Evolutionary conservation across 1,284 basidiomycete species (phyloP), one percentile per base, ranked within the genome.

Genomic region (Ganoderma sinense): DNA sequence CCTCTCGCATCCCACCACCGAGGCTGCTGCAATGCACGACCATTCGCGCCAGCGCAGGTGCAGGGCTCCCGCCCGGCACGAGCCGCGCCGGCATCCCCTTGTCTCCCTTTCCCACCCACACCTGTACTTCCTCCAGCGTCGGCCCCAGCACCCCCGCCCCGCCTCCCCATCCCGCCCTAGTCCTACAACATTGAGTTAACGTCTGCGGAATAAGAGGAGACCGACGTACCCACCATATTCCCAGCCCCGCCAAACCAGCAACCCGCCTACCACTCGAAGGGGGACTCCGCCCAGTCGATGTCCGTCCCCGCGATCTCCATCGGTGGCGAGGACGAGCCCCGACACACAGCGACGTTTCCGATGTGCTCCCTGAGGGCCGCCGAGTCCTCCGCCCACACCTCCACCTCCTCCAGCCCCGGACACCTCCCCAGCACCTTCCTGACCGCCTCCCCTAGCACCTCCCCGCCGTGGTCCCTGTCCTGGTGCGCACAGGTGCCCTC

Each of bases 231-330:
- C 16, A 18, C 53, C 53, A n/a, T n/a, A 13, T 16, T 11, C 20
- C n/a, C 11, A n/a, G 2, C 48, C 23, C 1, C 51, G 14, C 16
- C 53, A 31, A 36, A 36, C 36, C 36, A 7, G 6, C 36, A 6
- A 6, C 36, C 26, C n/a, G n/a, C n/a, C 58, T 60, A 66, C 65
- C 65, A 66, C 58, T 60, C 65, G 43, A 51, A 66, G n/a, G 53
- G 41, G 14, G 43, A 45, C 20, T 60, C 41, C 10, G 51, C 65
- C 31, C 26, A 48, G 43, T 66, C 65, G 31, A 48, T 58, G 3
- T 41, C 59, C 14, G 59, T 41, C 10, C 41, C 65, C 16, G 41
- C 31, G 20, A 66, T 66, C 43, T 36, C 43, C 65, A 66, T 48
- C 56, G 65, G 48, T 20, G 58, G 58, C 41, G 58, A n/a, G 23